Conservation (phyloP, 495 filamentous ascomycete species). For the Xanthoparmelia taractica region DNA sequence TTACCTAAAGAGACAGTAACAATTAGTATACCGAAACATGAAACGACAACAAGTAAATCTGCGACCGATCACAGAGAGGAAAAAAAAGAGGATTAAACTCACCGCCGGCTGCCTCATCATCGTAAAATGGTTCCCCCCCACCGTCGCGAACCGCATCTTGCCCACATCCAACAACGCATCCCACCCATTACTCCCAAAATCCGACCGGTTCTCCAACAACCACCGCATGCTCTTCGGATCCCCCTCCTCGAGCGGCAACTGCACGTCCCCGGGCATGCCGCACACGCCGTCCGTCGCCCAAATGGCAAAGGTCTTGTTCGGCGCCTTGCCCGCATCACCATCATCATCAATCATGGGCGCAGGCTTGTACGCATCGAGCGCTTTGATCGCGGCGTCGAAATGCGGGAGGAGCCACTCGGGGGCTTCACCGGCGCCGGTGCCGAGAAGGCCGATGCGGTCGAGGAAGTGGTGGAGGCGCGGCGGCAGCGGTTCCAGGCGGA, state of each 20-base stretch:
- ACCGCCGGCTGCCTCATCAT: constrained; percentile 4
- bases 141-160: background rate
- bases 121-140: background rate
- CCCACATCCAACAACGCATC: background rate
- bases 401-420: too few relatives aligned
- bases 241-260: background rate
- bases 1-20: too few relatives aligned
- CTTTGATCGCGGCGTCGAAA: too few relatives aligned
- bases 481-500: too few relatives aligned
- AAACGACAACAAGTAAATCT: too few relatives aligned
- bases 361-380: constrained; percentile 21
- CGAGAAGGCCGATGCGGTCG: too few relatives aligned
- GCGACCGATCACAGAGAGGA: too few relatives aligned
- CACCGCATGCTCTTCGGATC: background rate
- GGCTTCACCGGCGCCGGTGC: too few relatives aligned
- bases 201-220: background rate
- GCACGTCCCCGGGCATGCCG: background rate
- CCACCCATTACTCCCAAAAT: background rate
- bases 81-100: too few relatives aligned
- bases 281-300: background rate
- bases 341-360: background rate
- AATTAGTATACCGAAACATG: too few relatives aligned
- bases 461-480: too few relatives aligned
- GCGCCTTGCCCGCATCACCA: background rate
- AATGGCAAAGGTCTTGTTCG: background rate